Evolutionary conservation across 805 yeast genomes (phyloP), one percentile per base, ranked within the genome.

Genomic region (Yamadazyma olivae): DNA sequence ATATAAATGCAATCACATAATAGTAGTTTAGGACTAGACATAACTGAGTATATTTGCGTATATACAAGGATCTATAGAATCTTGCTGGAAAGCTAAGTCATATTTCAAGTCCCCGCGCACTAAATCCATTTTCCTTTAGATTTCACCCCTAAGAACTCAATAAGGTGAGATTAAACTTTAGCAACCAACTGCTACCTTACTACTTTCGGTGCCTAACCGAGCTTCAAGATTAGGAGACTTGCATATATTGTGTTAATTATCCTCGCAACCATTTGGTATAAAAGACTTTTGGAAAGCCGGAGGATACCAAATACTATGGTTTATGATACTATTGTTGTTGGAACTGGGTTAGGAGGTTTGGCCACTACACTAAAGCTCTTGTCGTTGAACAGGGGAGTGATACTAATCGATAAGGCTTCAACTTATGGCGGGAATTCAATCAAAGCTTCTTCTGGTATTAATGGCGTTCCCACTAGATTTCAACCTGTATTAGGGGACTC

Each of bases 361-460:
- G 61, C 76, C 3, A 61, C 75, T 9, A 55, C 70, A 10, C 53
- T 67, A 27, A 64, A 63, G 39, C 45, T 73, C 15, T 51, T 56
- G 17, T 54, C 64, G 27, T 43, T 54, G 17, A 67, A 70, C 10
- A 41, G 60, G 16, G 65, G 72, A 1, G 75, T 77, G 3, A 49
- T 67, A 0, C 39, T 78, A 5, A 36, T 78, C 3, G 83, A 78
- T 36, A 78, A 78, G 45, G 56, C 69, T 0, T 56, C 55, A 10
- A 59, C 61, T 19, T 50, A 74, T 22, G 83, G 83, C 20, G 82
- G 83, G 5, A 78, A 78, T 44, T 77, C 82, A 2, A 67, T 70
- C 36, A 77, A 76, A 53, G 83, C 83, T 0, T 74, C 81, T 3
- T 72, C 79, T 17, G 83, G 83, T 16, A 77, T 78, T 36, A 77